Evolutionary conservation across 208 protist genomes (phyloP).

Genomic region (Sergeia podlipaevii): DNA sequence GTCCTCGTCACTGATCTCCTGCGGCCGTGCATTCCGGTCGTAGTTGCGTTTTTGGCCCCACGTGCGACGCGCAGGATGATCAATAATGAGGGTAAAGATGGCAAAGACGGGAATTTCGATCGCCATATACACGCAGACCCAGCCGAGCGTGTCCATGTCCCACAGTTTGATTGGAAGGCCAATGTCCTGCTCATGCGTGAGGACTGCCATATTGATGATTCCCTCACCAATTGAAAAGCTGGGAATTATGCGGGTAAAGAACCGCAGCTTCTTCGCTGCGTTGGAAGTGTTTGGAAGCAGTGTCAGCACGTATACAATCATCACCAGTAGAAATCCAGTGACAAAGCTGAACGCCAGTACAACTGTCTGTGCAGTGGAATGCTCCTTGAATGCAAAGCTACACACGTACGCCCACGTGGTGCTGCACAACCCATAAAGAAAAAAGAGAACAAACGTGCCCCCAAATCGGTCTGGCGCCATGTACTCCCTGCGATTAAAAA

Average conservation of each 20-base stretch:
- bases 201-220: slow-evolving; percentile 30
- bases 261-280: slow-evolving; percentile 10
- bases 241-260: slow-evolving; percentile 25
- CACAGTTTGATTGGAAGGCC: not conserved
- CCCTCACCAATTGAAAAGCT: slow-evolving; percentile 42
- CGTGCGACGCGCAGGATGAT: slow-evolving; percentile 17
- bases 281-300: slow-evolving; percentile 20
- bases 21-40: slow-evolving; percentile 4
- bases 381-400: slow-evolving; percentile 30
- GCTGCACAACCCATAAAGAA: slow-evolving; percentile 21
- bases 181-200: slow-evolving; percentile 9
- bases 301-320: slow-evolving; percentile 22
- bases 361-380: slow-evolving; percentile 35
- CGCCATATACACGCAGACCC: slow-evolving; percentile 22
- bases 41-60: slow-evolving; percentile 8
- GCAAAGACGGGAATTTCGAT: slow-evolving; percentile 20
- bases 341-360: slow-evolving; percentile 33
- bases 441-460: slow-evolving; percentile 21
- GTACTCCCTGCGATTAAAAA: slow-evolving; percentile 29
- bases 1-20: slow-evolving; percentile 20
- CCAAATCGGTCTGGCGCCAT: slow-evolving; percentile 11
- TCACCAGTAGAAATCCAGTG: slow-evolving; percentile 33
- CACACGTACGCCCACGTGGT: slow-evolving; percentile 14
- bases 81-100: slow-evolving; percentile 21
- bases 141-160: slow-evolving; percentile 20